phyloP scores from a whole-genome alignment of 805 yeast genomes.

The Candida odintsovae region DNA sequence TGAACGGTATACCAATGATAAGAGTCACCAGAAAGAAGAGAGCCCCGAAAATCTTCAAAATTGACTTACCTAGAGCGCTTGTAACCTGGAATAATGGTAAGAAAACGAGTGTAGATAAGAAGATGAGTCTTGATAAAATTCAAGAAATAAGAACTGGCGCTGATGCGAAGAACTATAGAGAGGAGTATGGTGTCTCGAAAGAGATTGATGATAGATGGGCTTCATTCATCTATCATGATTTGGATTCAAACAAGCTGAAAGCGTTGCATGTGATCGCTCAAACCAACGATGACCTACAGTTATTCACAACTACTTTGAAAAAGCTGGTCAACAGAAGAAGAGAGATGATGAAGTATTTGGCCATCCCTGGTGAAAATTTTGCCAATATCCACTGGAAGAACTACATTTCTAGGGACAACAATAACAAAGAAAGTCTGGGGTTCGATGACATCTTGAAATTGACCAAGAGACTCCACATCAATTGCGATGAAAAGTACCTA shows the following conservation, averaged over 20 bases:
- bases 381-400: conserved; percentile 61
- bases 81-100: conserved; percentile 53
- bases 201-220: conserved; percentile 71
- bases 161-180: conserved; percentile 80
- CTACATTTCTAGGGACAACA: conserved; percentile 33
- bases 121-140: conserved; percentile 54
- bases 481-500: conserved; percentile 52
- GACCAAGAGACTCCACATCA: conserved; percentile 64
- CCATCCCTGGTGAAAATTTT: conserved; percentile 57
- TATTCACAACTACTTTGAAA: conserved; percentile 48
- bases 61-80: conserved; percentile 50
- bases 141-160: conserved; percentile 54
- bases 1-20: conserved; percentile 55
- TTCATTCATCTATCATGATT: conserved; percentile 65
- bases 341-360: conserved; percentile 56
- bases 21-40: conserved; percentile 68
- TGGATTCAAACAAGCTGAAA: conserved; percentile 57
- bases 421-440: conserved; percentile 33
- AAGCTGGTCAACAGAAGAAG: conserved; percentile 51
- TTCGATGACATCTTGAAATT: conserved; percentile 66
- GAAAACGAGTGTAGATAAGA: conserved; percentile 47
- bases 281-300: conserved; percentile 42
- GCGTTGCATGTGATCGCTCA: conserved; percentile 75
- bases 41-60: conserved; percentile 48
- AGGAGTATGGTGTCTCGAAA: conserved; percentile 69